phyloP scores from a whole-genome alignment of 75 land plant genomes.

The Sequoiadendron giganteum region DNA sequence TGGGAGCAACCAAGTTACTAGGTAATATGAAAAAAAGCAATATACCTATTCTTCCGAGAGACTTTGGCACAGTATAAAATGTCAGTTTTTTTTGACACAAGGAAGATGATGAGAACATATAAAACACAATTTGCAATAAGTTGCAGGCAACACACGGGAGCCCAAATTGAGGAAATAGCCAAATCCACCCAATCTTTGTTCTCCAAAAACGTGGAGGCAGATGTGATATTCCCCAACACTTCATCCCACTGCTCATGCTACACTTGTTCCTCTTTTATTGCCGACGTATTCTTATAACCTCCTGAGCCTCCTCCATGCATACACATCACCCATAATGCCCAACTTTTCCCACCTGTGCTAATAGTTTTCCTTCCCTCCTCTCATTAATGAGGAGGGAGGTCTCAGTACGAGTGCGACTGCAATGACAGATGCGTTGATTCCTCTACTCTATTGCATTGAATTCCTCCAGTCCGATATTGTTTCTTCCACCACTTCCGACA shows the following conservation, averaged over 20 bases:
- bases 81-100: too few relatives aligned
- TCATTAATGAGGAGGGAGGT: neutral
- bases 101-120: too few relatives aligned
- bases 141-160: neutral
- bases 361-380: neutral
- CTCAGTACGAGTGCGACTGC: neutral
- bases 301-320: neutral
- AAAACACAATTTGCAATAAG: neutral
- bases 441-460: neutral
- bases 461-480: neutral
- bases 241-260: neutral
- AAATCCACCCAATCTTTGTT: neutral
- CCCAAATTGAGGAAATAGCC: neutral
- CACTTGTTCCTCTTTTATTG: neutral
- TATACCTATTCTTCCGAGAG: too few relatives aligned
- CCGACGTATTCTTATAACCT: neutral
- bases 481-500: neutral
- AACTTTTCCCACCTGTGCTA: neutral
- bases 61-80: too few relatives aligned
- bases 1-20: too few relatives aligned
- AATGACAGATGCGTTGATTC: neutral
- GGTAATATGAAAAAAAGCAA: too few relatives aligned
- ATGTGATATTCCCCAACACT: neutral
- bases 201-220: neutral
- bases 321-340: neutral